phyloP scores from a whole-genome alignment of 163 green algal species.

The Coccomyxa subellipsoidea region DNA sequence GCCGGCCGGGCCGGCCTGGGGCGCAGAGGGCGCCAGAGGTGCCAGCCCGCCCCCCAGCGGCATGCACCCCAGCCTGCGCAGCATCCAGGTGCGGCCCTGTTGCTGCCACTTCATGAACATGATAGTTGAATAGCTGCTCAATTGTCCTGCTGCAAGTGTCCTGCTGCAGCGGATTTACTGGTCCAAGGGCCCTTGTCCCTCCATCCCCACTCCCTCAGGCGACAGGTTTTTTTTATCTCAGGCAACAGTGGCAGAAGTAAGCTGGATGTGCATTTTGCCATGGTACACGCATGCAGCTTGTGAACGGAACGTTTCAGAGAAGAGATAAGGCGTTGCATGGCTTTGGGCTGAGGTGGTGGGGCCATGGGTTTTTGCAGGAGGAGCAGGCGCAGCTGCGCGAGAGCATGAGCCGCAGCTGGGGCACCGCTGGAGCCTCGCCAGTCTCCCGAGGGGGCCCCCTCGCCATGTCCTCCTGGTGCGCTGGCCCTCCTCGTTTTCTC shows the following conservation, averaged over 20 bases:
- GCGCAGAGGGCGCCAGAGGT: not conserved
- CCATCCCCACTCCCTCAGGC: no score
- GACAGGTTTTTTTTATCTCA: no score
- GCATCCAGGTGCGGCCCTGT: conserved; percentile 24
- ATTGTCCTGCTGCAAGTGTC: no score
- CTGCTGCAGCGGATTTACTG: no score
- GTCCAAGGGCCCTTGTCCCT: no score
- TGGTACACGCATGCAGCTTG: no score
- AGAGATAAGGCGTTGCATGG: not conserved
- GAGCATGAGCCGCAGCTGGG: conserved; percentile 25
- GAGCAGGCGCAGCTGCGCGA: conserved; percentile 31
- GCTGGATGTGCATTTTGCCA: no score
- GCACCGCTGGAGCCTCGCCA: conserved; percentile 11
- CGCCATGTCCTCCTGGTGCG: not conserved
- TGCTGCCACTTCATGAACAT: no score
- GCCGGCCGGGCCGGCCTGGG: conserved; percentile 4
- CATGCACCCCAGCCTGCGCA: conserved; percentile 13
- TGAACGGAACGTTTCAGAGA: no score
- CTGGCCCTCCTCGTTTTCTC: not conserved
- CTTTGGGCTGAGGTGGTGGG: no score
- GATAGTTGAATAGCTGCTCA: no score
- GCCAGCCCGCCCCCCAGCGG: not conserved
- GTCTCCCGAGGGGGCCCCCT: not conserved
- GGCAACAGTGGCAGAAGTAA: no score
- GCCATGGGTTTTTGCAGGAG: not conserved